These are phyloP conservation scores for Melampsora larici-populina DNA, from an alignment of 1,284 basidiomycete genomes.

Conservation along the genomic window DNA sequence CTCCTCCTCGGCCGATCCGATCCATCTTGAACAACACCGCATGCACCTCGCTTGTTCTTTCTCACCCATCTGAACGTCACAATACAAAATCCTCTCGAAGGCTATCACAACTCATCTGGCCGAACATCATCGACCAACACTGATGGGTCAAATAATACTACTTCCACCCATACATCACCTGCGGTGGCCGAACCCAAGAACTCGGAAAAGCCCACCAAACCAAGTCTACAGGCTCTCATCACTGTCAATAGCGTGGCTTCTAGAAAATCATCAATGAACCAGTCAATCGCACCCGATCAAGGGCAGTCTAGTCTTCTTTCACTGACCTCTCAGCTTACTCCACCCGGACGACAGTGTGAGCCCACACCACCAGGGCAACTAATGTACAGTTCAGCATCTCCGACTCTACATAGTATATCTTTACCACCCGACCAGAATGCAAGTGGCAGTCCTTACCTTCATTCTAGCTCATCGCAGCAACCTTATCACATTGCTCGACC, in stretches of 20 bases:
- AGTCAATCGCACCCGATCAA: neutral
- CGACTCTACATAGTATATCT: neutral
- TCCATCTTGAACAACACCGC: too few species aligned
- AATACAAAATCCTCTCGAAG: neutral
- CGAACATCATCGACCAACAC: neutral
- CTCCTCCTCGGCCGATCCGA: too few species aligned
- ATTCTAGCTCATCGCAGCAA: neutral
- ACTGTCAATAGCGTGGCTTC: neutral
- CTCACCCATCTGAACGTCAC: neutral
- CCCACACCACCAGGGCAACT: neutral
- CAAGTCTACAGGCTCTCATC: neutral
- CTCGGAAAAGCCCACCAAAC: neutral
- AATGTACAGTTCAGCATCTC: neutral
- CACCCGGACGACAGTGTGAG: neutral
- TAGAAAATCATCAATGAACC: constrained; percentile 1
- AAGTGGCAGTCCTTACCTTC: neutral
- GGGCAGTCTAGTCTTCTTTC: neutral
- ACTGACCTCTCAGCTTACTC: neutral
- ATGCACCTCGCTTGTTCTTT: neutral
- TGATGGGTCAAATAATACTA: neutral
- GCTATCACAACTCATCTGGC: constrained; percentile 1
- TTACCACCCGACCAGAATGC: neutral
- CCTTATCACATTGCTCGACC: neutral
- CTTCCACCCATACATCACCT: neutral
- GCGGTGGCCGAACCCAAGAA: neutral